phyloP scores from a whole-genome alignment of 2,329 filamentous ascomycete genomes.

The Cryphonectria parasitica region DNA sequence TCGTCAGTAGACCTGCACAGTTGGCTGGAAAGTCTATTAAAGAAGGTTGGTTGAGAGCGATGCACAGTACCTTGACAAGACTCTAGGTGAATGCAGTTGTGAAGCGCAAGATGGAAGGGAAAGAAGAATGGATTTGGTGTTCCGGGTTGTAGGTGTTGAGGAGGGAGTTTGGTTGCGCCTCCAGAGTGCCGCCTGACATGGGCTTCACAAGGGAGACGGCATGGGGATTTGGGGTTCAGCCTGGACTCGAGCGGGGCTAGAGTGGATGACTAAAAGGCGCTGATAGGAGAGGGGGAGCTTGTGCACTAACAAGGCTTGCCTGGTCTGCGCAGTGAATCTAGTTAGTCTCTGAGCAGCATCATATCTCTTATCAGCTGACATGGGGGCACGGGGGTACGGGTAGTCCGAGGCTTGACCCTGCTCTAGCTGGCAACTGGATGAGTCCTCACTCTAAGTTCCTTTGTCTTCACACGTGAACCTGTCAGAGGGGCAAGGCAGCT shows the following conservation, averaged over 20 bases:
- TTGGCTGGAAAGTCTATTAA: neutral
- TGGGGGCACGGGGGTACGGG: slow-evolving; percentile 15
- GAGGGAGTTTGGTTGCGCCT: slow-evolving; percentile 9
- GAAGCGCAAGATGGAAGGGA: neutral
- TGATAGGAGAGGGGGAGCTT: neutral
- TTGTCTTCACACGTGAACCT: neutral
- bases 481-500: neutral
- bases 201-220: slow-evolving; percentile 2
- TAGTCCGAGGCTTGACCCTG: slow-evolving; percentile 9
- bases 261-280: neutral
- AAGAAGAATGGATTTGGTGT: neutral
- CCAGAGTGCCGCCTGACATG: slow-evolving; percentile 11
- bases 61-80: slow-evolving; percentile 8
- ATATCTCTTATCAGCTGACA: slow-evolving; percentile 23
- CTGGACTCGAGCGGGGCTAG: neutral
- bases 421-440: slow-evolving; percentile 1
- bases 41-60: neutral
- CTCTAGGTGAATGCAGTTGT: slow-evolving; percentile 20
- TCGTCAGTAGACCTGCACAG: slow-evolving; percentile 1
- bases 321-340: rapidly evolving
- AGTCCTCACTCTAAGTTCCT: neutral
- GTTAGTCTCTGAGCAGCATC: neutral
- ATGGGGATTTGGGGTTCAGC: slow-evolving; percentile 2
- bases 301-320: neutral
- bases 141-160: slow-evolving; percentile 1